These are phyloP conservation scores for Tolypocladium sp. DNA, from an alignment of 2,329 filamentous ascomycete species.

Conservation along the genomic window DNA sequence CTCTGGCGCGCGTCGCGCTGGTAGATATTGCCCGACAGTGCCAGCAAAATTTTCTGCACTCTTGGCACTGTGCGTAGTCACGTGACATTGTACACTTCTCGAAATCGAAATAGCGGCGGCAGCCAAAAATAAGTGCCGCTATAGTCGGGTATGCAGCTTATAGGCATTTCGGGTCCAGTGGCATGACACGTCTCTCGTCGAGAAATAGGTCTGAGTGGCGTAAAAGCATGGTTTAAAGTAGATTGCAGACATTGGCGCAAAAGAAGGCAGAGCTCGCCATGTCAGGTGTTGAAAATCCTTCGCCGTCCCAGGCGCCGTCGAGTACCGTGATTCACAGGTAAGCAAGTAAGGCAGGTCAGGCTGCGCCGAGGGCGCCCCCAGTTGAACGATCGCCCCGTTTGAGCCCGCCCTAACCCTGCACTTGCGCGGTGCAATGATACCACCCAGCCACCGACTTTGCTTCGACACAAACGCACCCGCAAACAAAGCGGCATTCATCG, in stretches of 20 bases:
- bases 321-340: background rate
- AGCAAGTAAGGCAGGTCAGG: background rate
- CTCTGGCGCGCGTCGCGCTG: background rate
- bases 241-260: background rate
- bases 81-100: conserved; percentile 12
- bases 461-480: background rate
- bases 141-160: background rate
- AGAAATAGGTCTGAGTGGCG: background rate
- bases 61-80: conserved; percentile 15
- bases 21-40: conserved; percentile 25
- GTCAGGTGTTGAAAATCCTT: background rate
- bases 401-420: background rate
- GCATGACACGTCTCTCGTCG: background rate
- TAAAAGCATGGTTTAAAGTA: background rate
- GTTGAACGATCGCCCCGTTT: background rate
- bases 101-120: conserved; percentile 5
- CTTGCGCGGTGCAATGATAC: background rate
- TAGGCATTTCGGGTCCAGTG: background rate
- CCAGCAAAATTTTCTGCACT: conserved; percentile 13
- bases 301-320: background rate
- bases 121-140: conserved; percentile 6
- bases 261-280: background rate
- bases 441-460: conserved; percentile 6
- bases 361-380: background rate
- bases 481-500: too few relatives aligned